A percentile compares a stretch with the other conserved stretches of the same genome.
Conservation (phyloP, 306 rosid genomes). For the Medicago arabica region DNA sequence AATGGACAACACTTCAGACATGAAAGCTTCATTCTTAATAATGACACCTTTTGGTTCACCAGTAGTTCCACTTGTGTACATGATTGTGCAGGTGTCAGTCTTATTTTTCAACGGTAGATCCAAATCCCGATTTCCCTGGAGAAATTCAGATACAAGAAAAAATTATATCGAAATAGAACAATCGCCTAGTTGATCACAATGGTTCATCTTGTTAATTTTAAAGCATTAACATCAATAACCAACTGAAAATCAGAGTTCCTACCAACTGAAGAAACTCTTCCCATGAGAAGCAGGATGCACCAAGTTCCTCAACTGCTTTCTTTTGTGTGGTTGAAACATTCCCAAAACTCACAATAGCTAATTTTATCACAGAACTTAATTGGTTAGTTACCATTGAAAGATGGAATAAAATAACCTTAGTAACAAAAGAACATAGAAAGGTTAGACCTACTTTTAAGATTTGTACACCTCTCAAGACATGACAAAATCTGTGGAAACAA, state of each 20-base stretch:
- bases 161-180: background rate
- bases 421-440: constrained; percentile 20
- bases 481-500: constrained; percentile 72
- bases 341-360: constrained; percentile 87
- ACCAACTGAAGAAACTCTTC: constrained; percentile 82
- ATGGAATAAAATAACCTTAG: constrained; percentile 13
- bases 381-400: constrained; percentile 22
- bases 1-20: constrained; percentile 74
- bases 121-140: constrained; percentile 63
- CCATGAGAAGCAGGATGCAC: constrained; percentile 85
- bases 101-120: constrained; percentile 71
- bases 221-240: constrained; percentile 5
- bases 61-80: constrained; percentile 97
- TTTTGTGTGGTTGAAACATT: constrained; percentile 67
- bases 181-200: constrained; percentile 4
- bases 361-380: constrained; percentile 29
- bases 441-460: constrained; percentile 70
- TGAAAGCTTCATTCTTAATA: constrained; percentile 71
- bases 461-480: constrained; percentile 72
- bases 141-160: constrained; percentile 15
- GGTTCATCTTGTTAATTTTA: background rate
- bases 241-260: constrained; percentile 34
- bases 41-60: constrained; percentile 97
- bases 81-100: constrained; percentile 71
- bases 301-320: constrained; percentile 81